phyloP scores from a whole-genome alignment of 176 grass and related monocot species.

The Saccharum officinarum region DNA sequence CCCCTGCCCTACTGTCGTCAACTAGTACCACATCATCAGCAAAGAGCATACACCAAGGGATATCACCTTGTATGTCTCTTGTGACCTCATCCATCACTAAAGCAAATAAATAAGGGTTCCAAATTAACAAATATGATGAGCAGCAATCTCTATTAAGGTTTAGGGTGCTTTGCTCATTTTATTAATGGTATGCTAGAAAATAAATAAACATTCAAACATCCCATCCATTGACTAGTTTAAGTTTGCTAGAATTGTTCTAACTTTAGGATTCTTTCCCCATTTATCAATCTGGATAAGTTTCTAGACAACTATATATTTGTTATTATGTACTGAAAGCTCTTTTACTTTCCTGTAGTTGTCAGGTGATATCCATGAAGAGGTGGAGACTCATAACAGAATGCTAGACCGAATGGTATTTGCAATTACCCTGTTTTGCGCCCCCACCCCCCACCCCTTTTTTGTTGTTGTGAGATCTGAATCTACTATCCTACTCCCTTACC shows the following conservation, averaged over 20 bases:
- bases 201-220: background rate
- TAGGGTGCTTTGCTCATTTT: conserved; percentile 9
- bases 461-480: conserved; percentile 2
- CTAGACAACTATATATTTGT: background rate
- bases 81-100: too few relatives aligned
- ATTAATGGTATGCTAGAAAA: background rate
- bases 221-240: background rate
- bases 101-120: too few relatives aligned
- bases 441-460: background rate
- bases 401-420: conserved; percentile 84
- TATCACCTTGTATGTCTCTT: too few relatives aligned
- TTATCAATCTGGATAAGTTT: conserved; percentile 1
- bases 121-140: background rate
- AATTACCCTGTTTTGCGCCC: background rate
- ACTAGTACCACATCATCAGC: too few relatives aligned
- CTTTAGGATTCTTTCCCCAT: background rate
- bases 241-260: conserved; percentile 1
- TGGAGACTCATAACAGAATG: conserved; percentile 75
- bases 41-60: too few relatives aligned
- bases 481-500: background rate
- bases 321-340: conserved; percentile 18
- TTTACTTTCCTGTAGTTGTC: conserved; percentile 62
- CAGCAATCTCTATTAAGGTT: background rate
- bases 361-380: conserved; percentile 96
- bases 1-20: too few relatives aligned